Conservation (phyloP, 2,329 filamentous ascomycete species). For the Aspergillus sp. region DNA sequence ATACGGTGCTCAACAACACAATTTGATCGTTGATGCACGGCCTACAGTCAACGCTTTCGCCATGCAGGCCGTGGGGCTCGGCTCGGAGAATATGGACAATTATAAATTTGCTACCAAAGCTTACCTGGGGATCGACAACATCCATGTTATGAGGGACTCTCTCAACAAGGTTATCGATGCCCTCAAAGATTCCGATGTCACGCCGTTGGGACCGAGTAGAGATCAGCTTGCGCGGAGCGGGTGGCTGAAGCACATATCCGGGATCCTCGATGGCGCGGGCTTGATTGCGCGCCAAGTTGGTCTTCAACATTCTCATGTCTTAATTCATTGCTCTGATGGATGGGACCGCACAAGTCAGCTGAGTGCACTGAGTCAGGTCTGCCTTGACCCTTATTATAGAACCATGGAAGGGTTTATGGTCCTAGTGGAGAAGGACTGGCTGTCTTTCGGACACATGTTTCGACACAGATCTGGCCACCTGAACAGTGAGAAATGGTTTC, state of each 20-base stretch:
- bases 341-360: conserved; percentile 98
- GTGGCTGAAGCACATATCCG: conserved; percentile 87
- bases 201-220: conserved; percentile 75
- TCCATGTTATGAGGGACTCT: conserved; percentile 95
- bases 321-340: conserved; percentile 97
- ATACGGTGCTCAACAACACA: conserved; percentile 90
- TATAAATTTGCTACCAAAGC: conserved; percentile 90
- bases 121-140: conserved; percentile 95
- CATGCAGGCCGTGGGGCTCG: conserved; percentile 89
- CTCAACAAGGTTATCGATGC: conserved; percentile 84
- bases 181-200: conserved; percentile 88
- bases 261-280: conserved; percentile 78
- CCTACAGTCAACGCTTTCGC: conserved; percentile 92
- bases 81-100: conserved; percentile 96
- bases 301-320: conserved; percentile 86
- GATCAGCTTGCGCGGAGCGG: conserved; percentile 79
- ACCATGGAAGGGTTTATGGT: conserved; percentile 94
- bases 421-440: conserved; percentile 93
- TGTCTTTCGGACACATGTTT: conserved; percentile 98
- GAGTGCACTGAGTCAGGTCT: conserved; percentile 85
- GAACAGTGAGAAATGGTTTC: conserved; percentile 92
- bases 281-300: conserved; percentile 86
- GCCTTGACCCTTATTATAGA: conserved; percentile 92
- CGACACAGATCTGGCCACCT: conserved; percentile 84
- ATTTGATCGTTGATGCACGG: conserved; percentile 92